Base-by-base conservation (phyloP, 176 grass and related monocot genomes). In the Puya raimondii region DNA sequence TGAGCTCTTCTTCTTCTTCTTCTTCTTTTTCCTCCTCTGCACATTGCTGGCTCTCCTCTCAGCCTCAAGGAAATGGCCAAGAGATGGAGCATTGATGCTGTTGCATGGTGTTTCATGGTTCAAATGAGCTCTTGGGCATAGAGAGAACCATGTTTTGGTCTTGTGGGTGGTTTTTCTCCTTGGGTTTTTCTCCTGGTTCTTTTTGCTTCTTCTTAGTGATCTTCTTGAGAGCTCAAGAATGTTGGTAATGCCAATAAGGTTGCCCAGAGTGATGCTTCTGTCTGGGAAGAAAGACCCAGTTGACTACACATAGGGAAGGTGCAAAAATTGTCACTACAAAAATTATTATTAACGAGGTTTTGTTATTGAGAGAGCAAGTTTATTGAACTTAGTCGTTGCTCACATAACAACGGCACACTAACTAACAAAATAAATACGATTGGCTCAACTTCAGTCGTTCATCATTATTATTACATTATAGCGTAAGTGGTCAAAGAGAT, bases 241-340 rank as follows among this genome's bases (percentile, higher is more conserved):
- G 64, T 64, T 57, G 15, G 50, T 57, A 14, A 77, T 77, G 66
- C 75, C 75, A 12, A 77, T 77, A 29, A 77, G 75, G 75, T 66
- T 77, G 33, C 75, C 75, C 25, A 77, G 65, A 12, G 66, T 69
- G 33, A 63, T 61, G 65, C 64, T 77, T 2, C 66, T n/a, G 25
- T 69, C 66, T n/a, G 4, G 52, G 42, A 77, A 69, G 65, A 67
- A 68, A 48, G 75, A 77, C 26, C 75, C 65, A 11, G 75, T 23
- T 29, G 65, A 77, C 75, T 77, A 53, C 50, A 72, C 26, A 12
- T 9, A 72, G 16, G 27, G 12, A 72, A 9, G 50, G 11, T 1
- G 21, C 2, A 18, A 23, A 53, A 73, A 23, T 23, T 23, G 20
- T 13, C 17, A 29, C 10, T 11, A 47, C 11, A n/a, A 3, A 67